Evolutionary conservation across 2,329 filamentous ascomycete genomes (phyloP).

Genomic region (Penicillium crustosum): DNA sequence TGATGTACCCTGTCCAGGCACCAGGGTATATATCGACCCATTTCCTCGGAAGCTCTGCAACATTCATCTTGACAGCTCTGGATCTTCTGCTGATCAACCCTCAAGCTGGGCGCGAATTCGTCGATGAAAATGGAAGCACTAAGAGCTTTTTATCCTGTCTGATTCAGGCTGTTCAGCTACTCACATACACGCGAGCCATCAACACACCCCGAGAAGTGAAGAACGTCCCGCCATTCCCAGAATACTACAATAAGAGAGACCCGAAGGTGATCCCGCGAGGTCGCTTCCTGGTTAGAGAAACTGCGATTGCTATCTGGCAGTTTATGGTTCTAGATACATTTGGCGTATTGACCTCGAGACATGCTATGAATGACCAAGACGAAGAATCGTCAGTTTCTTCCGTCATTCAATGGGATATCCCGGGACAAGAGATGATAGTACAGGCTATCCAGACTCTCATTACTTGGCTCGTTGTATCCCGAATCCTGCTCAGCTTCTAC

Average conservation of each 20-base stretch:
- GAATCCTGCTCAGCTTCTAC: constrained; percentile 20
- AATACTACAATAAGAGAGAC: constrained; percentile 12
- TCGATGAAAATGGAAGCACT: neutral
- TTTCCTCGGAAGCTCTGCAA: constrained; percentile 1
- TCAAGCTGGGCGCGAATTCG: constrained; percentile 10
- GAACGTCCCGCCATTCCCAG: constrained; percentile 19
- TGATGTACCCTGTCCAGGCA: neutral
- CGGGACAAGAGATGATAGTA: constrained; percentile 15
- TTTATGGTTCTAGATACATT: constrained; percentile 20
- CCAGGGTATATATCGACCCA: neutral
- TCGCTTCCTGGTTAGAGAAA: constrained; percentile 24
- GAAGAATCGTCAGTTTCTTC: neutral
- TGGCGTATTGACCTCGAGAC: neutral
- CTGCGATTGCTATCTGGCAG: constrained; percentile 22
- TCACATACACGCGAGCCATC: constrained; percentile 21
- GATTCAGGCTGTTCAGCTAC: neutral
- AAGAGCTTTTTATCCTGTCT: constrained; percentile 3
- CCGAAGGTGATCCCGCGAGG: constrained; percentile 1
- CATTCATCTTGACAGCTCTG: constrained; percentile 9
- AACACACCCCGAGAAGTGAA: constrained; percentile 25
- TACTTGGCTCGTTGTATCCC: constrained; percentile 16
- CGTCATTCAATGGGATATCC: constrained; percentile 6
- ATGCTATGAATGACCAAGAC: neutral
- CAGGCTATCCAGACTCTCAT: constrained; percentile 12
- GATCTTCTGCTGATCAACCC: constrained; percentile 19